phyloP scores from a whole-genome alignment of 805 yeast species.

The Zygosaccharomyces bailii region DNA sequence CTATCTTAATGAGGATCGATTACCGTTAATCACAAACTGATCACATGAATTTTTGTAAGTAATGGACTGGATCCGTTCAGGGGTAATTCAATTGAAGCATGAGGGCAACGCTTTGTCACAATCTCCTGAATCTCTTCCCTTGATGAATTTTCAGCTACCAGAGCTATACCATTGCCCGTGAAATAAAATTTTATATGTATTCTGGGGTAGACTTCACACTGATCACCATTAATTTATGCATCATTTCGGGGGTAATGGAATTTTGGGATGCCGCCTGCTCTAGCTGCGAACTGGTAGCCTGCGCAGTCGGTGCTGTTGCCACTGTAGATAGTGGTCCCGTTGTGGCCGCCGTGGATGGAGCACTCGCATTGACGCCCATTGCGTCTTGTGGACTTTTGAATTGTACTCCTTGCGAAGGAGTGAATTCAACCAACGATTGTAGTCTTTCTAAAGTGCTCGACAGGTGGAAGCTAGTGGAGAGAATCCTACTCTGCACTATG shows the following conservation, averaged over 20 bases:
- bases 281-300: conserved; percentile 15
- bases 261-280: conserved; percentile 17
- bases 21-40: too few species aligned
- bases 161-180: too few species aligned
- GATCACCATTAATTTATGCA: conserved; percentile 32
- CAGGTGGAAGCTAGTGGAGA: conserved; percentile 45
- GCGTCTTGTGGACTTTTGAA: conserved; percentile 19
- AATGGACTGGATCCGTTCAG: too few species aligned
- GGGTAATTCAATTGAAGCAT: too few species aligned
- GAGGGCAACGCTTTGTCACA: too few species aligned
- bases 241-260: conserved; percentile 28
- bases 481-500: conserved; percentile 65
- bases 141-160: too few species aligned
- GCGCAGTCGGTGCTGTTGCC: conserved; percentile 15
- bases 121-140: too few species aligned
- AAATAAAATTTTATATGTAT: too few species aligned
- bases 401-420: conserved; percentile 55
- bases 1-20: too few species aligned
- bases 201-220: conserved; percentile 35
- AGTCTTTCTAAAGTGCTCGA: conserved; percentile 47
- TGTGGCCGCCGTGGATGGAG: conserved; percentile 14
- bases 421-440: conserved; percentile 49
- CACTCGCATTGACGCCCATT: conserved; percentile 14
- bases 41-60: too few species aligned
- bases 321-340: conserved; percentile 13